Conservation (phyloP, 2,329 filamentous ascomycete genomes). For the Escovopsis sp. region DNA sequence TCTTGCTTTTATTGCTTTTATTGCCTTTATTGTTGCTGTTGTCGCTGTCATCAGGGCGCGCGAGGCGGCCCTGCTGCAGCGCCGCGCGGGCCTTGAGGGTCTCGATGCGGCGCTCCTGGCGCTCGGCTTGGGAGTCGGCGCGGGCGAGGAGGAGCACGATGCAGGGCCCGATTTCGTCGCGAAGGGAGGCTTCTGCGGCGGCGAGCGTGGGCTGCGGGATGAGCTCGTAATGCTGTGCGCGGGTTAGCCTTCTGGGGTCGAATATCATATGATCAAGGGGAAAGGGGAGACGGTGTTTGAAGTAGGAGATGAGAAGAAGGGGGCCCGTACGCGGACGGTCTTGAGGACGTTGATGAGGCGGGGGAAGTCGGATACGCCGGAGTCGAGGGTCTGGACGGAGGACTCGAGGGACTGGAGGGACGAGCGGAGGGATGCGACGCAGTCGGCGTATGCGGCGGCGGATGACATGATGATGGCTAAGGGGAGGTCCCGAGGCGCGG, state of each 20-base stretch:
- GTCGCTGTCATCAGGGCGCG: slow-evolving; percentile 13
- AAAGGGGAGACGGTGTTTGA: too few species aligned
- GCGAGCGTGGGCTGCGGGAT: slow-evolving; percentile 73
- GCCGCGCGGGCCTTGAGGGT: slow-evolving; percentile 70
- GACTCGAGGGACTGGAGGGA: slow-evolving; percentile 48
- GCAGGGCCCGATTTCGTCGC: slow-evolving; percentile 81
- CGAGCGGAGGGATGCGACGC: slow-evolving; percentile 42
- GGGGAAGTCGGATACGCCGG: slow-evolving; percentile 43
- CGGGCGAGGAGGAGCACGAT: slow-evolving; percentile 64
- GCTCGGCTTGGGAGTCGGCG: slow-evolving; percentile 71
- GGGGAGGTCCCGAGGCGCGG: too few species aligned
- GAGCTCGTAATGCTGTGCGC: slow-evolving; percentile 94
- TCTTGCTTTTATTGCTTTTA: too few species aligned
- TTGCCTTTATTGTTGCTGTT: too few species aligned
- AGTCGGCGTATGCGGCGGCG: slow-evolving; percentile 35
- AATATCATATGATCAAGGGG: not conserved
- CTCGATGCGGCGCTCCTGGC: slow-evolving; percentile 69
- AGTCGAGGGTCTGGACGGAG: slow-evolving; percentile 41
- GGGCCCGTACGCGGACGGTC: slow-evolving; percentile 41
- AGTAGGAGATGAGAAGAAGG: too few species aligned
- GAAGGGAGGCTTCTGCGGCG: slow-evolving; percentile 67
- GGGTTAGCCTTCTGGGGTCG: too few species aligned
- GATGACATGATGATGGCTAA: too few species aligned
- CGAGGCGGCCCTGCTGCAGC: slow-evolving; percentile 58
- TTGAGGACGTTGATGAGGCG: slow-evolving; percentile 40